Evolutionary conservation across 225 moss, liverwort and hornwort genomes (phyloP).

Genomic region (Straminergon stramineum): DNA sequence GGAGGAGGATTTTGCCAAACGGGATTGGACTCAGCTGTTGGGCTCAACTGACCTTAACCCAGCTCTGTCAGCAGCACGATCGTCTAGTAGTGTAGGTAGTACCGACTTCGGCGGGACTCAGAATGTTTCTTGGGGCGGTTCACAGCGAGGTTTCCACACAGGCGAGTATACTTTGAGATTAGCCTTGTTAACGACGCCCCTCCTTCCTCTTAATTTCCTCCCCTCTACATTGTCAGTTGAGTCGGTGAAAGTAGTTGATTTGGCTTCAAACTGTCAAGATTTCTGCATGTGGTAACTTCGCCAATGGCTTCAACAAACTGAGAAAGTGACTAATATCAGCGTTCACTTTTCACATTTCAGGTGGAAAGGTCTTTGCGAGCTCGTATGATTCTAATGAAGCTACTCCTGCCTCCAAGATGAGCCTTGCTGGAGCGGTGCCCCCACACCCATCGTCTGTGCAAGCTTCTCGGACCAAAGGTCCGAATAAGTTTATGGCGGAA

Average conservation of each 20-base stretch:
- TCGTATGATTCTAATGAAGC: conserved; percentile 7
- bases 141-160: conserved; percentile 24
- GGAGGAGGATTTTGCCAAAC: conserved; percentile 39
- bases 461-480: conserved; percentile 37
- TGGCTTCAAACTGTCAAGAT: background rate
- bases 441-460: conserved; percentile 25
- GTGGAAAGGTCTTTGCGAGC: conserved; percentile 20
- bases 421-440: conserved; percentile 9
- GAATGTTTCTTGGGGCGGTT: conserved; percentile 13
- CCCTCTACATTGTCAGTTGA: background rate
- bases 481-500: conserved; percentile 17
- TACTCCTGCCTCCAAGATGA: conserved; percentile 3
- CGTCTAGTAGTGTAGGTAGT: conserved; percentile 53
- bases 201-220: background rate
- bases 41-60: conserved; percentile 45
- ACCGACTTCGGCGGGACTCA: conserved; percentile 25
- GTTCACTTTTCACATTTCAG: background rate
- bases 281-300: background rate
- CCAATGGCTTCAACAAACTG: background rate
- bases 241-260: background rate
- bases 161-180: background rate
- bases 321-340: background rate
- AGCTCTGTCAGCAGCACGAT: conserved; percentile 35
- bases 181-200: background rate
- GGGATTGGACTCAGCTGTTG: conserved; percentile 77